Percentiles rank a stretch among this genome's conserved stretches.
These are phyloP conservation scores for Leccinellum luteum DNA, from an alignment of 768 basidiomycete genomes.

Conservation along the genomic window DNA sequence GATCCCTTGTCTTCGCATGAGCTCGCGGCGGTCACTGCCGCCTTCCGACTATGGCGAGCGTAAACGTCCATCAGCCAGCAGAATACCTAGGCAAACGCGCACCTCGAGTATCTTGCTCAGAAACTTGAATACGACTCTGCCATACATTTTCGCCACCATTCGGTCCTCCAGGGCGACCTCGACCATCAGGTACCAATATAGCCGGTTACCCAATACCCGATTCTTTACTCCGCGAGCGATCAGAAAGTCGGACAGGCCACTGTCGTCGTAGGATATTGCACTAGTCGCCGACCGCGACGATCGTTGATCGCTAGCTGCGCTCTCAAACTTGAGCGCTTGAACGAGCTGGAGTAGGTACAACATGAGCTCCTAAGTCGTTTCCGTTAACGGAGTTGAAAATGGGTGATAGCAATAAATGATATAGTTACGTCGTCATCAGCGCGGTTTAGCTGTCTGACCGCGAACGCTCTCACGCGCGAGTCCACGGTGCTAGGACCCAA, in stretches of 20 bases:
- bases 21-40: conserved; percentile 78
- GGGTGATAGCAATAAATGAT: not conserved
- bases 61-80: not conserved
- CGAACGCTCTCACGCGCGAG: conserved; percentile 90
- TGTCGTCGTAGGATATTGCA: conserved; percentile 85
- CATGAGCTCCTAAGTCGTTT: conserved; percentile 68
- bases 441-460: conserved; percentile 83
- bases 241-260: conserved; percentile 90
- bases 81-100: conserved; percentile 8
- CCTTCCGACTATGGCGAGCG: conserved; percentile 53
- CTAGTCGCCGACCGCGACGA: conserved; percentile 70
- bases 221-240: conserved; percentile 83
- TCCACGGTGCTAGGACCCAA: conserved; percentile 88
- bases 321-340: conserved; percentile 97
- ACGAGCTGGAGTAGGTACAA: conserved; percentile 94
- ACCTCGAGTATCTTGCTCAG: conserved; percentile 89
- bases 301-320: conserved; percentile 70
- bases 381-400: not conserved
- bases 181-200: conserved; percentile 98
- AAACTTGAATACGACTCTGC: conserved; percentile 85
- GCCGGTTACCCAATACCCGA: conserved; percentile 79
- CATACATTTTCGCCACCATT: conserved; percentile 90
- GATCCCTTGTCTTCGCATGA: conserved; percentile 89
- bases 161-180: conserved; percentile 89
- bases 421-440: conserved; percentile 89